Base-by-base conservation (phyloP, 2,329 filamentous ascomycete genomes). In the Lecanosticta acicola region DNA sequence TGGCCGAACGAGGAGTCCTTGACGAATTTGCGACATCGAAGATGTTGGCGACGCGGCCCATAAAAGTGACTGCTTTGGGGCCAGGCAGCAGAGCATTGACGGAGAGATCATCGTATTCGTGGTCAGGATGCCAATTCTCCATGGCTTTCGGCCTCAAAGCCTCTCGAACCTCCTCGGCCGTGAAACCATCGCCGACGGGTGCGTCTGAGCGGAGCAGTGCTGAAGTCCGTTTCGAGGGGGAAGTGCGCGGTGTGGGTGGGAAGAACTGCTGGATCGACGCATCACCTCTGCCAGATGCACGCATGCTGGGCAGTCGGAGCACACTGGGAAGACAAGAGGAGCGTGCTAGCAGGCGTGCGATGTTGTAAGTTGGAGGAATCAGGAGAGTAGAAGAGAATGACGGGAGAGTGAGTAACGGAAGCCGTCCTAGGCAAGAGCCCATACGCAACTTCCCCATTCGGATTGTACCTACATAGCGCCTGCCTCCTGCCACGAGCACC, bases 1-100 rank as follows among this genome's bases (percentile, higher is more conserved):
- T 69, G 2, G 76, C 73, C 32, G 68, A 68, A 32, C 60, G 62
- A 29, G 71, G 67, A 32, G 64, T 67, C 50, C 68, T 72, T 46
- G 65, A 70, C 3, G 63, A 63, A 17, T 68, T 72, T 9, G 59
- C 56, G 4, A 69, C 62, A 21, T 76, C 67, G 39, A 65, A 73
- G 50, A 79, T 71, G 58, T 81, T 81, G 9, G 78, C 75, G 10
- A 83, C 60, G 20, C 79, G 68, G 1, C 79, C 79, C 26, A 67
- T 70, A 45, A 82, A 74, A 2, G 68, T 68, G 19, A 80, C 70
- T 41, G 71, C 66, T 26, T 65, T 65, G 0, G 74, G 74, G 0
- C 79, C 79, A 1, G 72, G 66, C 29, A 72, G 52, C 1, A 83
- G 65, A 3, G 71, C 59, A 4, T 63, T 67, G 24, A 81, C 76